These are phyloP conservation scores for Canna indica DNA, from an alignment of 176 grass and related monocot species.

Conservation along the genomic window DNA sequence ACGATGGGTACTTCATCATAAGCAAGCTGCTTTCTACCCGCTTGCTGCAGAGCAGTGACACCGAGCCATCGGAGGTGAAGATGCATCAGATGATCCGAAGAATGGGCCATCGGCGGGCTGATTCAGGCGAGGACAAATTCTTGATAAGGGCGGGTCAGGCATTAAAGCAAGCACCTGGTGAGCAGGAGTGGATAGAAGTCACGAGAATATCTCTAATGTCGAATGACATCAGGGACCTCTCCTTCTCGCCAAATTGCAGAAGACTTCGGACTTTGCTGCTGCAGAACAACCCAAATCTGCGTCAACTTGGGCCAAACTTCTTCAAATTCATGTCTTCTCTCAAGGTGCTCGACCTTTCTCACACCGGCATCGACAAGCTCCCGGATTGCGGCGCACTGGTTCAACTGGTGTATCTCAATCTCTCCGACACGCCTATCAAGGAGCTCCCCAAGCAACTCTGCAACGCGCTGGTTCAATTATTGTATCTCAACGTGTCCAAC, in stretches of 20 bases:
- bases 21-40: constrained; percentile 30
- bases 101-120: constrained; percentile 33
- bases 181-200: constrained; percentile 17
- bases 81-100: constrained; percentile 55
- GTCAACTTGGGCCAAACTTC: constrained; percentile 33
- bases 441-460: constrained; percentile 3
- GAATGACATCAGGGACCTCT: constrained; percentile 49
- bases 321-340: constrained; percentile 47
- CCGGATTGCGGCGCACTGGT: constrained; percentile 24
- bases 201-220: constrained; percentile 65
- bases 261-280: constrained; percentile 44
- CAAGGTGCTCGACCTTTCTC: constrained; percentile 73
- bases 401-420: constrained; percentile 3
- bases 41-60: constrained; percentile 49
- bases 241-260: constrained; percentile 37
- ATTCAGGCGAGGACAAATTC: constrained; percentile 20
- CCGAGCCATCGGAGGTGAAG: constrained; percentile 35
- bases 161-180: constrained; percentile 35
- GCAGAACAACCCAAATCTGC: constrained; percentile 60
- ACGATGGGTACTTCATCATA: constrained; percentile 35
- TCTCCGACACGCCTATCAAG: constrained; percentile 1
- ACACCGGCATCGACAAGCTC: constrained; percentile 46
- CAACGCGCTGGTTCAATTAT: constrained; percentile 28
- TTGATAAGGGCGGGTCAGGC: constrained; percentile 40
- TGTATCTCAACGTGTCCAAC: constrained; percentile 54